These are phyloP conservation scores for Aristolochia californica DNA, from an alignment of 164 flowering plant genomes.

Conservation along the genomic window DNA sequence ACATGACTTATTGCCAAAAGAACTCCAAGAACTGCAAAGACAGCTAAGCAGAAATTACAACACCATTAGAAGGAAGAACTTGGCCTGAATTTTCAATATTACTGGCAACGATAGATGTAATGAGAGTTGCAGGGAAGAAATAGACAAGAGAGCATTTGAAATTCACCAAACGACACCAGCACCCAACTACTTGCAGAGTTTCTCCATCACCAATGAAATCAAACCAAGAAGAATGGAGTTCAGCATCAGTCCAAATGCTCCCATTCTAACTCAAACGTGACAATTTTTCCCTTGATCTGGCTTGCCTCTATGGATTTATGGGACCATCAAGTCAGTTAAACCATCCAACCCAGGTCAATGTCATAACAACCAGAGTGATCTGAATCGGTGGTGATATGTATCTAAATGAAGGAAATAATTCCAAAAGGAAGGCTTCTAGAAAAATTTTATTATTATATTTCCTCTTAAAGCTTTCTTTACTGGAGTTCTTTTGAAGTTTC, in stretches of 20 bases:
- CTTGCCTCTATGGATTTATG: conserved; percentile 78
- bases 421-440: conserved; percentile 91
- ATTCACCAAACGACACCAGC: conserved; percentile 86
- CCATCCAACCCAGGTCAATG: conserved; percentile 92
- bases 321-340: conserved; percentile 99
- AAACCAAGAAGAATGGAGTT: conserved; percentile 81
- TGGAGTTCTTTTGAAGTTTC: too few relatives aligned
- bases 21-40: conserved; percentile 72
- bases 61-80: conserved; percentile 51
- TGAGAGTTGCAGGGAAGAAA: conserved; percentile 68
- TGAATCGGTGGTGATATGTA: conserved; percentile 57
- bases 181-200: conserved; percentile 85
- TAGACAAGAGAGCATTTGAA: conserved; percentile 69
- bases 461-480: too few relatives aligned
- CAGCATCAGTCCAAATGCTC: conserved; percentile 80
- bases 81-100: conserved; percentile 24
- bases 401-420: conserved; percentile 64
- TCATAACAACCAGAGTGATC: conserved; percentile 60
- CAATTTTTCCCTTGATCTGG: conserved; percentile 68
- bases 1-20: conserved; percentile 90
- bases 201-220: conserved; percentile 79
- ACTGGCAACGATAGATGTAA: conserved; percentile 36
- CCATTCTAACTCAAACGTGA: conserved; percentile 75
- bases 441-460: too few relatives aligned
- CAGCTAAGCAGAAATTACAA: conserved; percentile 52